Base-by-base conservation (phyloP, 2,329 filamentous ascomycete species). In the Curvularia hawaiiensis region DNA sequence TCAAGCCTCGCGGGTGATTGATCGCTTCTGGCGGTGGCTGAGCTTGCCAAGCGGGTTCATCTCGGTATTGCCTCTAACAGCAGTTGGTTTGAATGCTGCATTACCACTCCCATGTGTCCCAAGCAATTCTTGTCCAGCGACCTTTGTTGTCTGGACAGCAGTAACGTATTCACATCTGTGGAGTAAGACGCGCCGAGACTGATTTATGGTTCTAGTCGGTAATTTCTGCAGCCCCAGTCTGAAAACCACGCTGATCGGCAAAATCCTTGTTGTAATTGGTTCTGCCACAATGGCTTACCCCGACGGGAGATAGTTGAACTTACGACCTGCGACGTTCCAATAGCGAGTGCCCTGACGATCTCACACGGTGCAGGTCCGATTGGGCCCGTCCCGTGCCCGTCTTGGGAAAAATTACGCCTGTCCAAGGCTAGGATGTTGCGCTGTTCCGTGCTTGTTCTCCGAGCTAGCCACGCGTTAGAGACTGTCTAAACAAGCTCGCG, bases 391-490 rank as follows among this genome's bases (percentile, higher is more conserved):
- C 60, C 62, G 67, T 66, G 54, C 65, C 62, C 53, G 60, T 60
- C 63, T 45, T 58, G 57, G 61, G 45, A 50, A 59, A 53, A 53
- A 52, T 56, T 56, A 49, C 66, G 54, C 57, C 68, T 57, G n/a
- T 53, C 68, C 59, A 49, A 54, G 61, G 67, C 62, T 54, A 66
- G 60, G 64, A 58, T 60, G 58, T 54, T 64, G 51, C 59, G 60
- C 58, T 66, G 56, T 65, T 56, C 65, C 64, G 58, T 60, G 66
- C 64, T 58, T 66, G 66, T 63, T 60, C 65, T 68, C 62, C 62
- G 65, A 62, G 64, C 62, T 50, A 68, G 70, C 70, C 63, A 73
- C 68, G 66, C 69, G 70, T 69, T 70, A 70, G 61, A 65, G 68
- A 66, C 65, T 61, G 66, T 62, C 61, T 58, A 67, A 68, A 66